These are phyloP conservation scores for Rutidosis leptorrhynchoides DNA, from an alignment of 129 eudicot genomes.

Conservation along the genomic window DNA sequence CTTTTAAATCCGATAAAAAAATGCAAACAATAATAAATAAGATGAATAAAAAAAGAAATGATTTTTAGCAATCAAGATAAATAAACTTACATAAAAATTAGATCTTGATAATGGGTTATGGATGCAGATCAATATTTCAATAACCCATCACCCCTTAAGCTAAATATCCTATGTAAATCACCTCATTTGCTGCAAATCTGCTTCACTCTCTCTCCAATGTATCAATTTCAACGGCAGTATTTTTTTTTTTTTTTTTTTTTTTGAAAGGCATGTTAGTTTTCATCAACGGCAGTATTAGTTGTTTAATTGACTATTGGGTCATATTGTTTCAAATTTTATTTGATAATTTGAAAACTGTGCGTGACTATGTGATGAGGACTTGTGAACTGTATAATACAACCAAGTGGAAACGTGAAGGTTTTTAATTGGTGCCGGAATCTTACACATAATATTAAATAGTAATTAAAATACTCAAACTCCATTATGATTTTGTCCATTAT, in stretches of 20 bases:
- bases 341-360: not conserved
- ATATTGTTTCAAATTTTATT: slow-evolving; percentile 8
- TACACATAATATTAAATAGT: slow-evolving; percentile 23
- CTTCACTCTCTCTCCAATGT: slow-evolving; percentile 14
- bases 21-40: not conserved
- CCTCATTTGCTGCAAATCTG: slow-evolving; percentile 19
- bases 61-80: not conserved
- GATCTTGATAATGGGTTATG: slow-evolving; percentile 38
- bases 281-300: too few species aligned
- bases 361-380: slow-evolving; percentile 32
- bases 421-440: slow-evolving; percentile 25
- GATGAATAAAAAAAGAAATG: not conserved
- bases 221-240: slow-evolving; percentile 30
- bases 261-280: too few species aligned
- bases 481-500: slow-evolving; percentile 32
- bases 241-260: too few species aligned
- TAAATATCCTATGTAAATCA: slow-evolving; percentile 17
- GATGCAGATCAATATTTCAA: slow-evolving; percentile 27
- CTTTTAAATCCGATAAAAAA: not conserved
- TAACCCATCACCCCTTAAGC: slow-evolving; percentile 28
- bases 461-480: slow-evolving; percentile 3
- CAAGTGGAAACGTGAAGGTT: slow-evolving; percentile 31
- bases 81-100: slow-evolving; percentile 40
- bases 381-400: slow-evolving; percentile 35
- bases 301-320: slow-evolving; percentile 27